Evolutionary conservation across 345 rosid species (phyloP).

Genomic region (Syzygium oleosum): DNA sequence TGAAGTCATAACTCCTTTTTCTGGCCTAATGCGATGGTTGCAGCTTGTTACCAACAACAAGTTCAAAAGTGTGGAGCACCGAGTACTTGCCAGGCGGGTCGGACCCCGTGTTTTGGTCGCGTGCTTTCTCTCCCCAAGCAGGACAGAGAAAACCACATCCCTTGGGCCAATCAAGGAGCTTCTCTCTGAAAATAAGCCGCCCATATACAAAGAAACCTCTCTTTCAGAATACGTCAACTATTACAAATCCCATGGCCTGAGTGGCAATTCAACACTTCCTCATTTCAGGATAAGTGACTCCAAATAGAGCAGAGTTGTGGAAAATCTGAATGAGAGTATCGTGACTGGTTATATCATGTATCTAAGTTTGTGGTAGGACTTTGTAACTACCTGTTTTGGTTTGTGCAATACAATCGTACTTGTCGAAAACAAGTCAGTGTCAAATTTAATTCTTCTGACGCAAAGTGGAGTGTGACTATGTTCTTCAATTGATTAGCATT

Average conservation of each 20-base stretch:
- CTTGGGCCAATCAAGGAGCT: constrained; percentile 17
- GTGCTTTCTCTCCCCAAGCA: background rate
- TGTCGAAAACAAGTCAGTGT: background rate
- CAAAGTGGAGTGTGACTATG: background rate
- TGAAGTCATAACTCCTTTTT: background rate
- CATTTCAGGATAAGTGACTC: constrained; percentile 9
- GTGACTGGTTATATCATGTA: background rate
- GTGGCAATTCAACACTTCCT: constrained; percentile 25
- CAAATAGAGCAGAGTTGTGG: background rate
- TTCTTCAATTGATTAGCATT: background rate
- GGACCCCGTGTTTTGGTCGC: background rate
- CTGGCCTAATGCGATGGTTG: background rate
- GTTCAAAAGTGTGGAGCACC: background rate
- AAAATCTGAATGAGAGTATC: background rate
- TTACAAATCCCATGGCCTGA: constrained; percentile 35
- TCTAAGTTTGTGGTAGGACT: background rate
- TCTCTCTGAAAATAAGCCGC: constrained; percentile 13
- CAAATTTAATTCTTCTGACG: background rate
- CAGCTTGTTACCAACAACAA: background rate
- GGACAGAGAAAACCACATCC: background rate
- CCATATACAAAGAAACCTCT: constrained; percentile 25
- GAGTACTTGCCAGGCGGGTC: background rate
- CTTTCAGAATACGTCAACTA: constrained; percentile 21
- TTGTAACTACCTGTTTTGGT: background rate
- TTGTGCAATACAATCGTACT: background rate